These are phyloP conservation scores for Emericellopsis cladophorae DNA, from an alignment of 2,329 filamentous ascomycete genomes.

Conservation along the genomic window DNA sequence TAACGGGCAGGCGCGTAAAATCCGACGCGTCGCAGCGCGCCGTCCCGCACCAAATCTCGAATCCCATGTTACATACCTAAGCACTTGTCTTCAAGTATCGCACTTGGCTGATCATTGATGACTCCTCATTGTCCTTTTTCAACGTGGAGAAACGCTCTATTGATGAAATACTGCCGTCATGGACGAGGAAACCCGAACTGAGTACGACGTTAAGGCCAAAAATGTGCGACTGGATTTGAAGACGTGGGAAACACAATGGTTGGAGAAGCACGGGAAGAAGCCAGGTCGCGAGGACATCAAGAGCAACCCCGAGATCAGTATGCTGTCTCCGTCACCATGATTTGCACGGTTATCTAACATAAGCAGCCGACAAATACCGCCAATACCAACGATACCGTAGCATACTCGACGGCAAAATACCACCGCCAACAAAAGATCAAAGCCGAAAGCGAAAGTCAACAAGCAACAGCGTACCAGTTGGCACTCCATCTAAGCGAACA, in stretches of 20 bases:
- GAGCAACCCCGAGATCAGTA: slow-evolving; percentile 58
- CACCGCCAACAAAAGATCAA: slow-evolving; percentile 17
- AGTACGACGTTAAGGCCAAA: slow-evolving; percentile 36
- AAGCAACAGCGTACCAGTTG: slow-evolving; percentile 13
- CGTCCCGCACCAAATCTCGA: slow-evolving; percentile 3
- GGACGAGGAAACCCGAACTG: slow-evolving; percentile 29
- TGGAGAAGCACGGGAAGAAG: slow-evolving; percentile 52
- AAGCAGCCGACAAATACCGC: slow-evolving; percentile 59
- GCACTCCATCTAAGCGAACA: slow-evolving; percentile 39
- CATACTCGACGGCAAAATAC: slow-evolving; percentile 40
- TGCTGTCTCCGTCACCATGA: slow-evolving; percentile 5
- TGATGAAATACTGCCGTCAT: slow-evolving; percentile 15
- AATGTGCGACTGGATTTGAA: slow-evolving; percentile 59
- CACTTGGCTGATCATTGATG: too few relatives aligned
- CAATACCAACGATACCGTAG: slow-evolving; percentile 57
- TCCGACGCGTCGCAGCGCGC: slow-evolving; percentile 2
- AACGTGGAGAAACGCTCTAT: too few relatives aligned
- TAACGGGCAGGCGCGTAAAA: neutral
- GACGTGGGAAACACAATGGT: slow-evolving; percentile 60
- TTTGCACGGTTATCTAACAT: slow-evolving; percentile 1
- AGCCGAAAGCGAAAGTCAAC: slow-evolving; percentile 13
- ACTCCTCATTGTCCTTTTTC: too few relatives aligned
- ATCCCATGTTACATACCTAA: slow-evolving; percentile 5
- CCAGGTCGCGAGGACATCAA: slow-evolving; percentile 67
- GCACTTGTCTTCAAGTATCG: neutral